A percentile compares a stretch with the other conserved stretches of the same genome.
phyloP scores from a whole-genome alignment of 73 alveolate species.

The Tetrahymena elliotti region DNA sequence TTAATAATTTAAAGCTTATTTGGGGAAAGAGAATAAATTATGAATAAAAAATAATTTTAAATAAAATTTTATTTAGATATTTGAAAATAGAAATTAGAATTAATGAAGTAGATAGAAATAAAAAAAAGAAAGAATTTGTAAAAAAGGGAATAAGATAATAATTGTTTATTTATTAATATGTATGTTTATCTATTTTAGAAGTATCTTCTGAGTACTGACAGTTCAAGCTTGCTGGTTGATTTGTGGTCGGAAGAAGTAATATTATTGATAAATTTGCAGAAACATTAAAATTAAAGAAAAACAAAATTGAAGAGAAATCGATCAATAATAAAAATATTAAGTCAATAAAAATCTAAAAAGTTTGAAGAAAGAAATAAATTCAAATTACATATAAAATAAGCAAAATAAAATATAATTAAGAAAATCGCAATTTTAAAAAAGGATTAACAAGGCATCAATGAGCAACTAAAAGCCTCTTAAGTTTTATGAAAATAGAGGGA shows the following conservation, averaged over 20 bases:
- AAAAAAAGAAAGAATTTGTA: no score
- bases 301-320: not conserved
- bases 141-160: no score
- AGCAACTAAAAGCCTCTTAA: not conserved
- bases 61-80: no score
- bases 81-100: not conserved
- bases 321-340: no score
- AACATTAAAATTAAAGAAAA: not conserved
- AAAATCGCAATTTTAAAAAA: not conserved
- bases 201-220: not conserved
- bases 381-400: not conserved
- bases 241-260: not conserved
- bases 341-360: not conserved
- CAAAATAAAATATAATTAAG: not conserved
- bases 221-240: not conserved
- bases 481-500: not conserved
- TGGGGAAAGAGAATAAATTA: no score
- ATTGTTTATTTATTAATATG: no score
- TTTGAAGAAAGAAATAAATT: not conserved
- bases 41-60: no score
- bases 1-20: no score
- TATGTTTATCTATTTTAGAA: not conserved
- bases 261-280: not conserved
- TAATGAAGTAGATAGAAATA: not conserved
- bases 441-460: not conserved